Conservation (phyloP, 306 rosid genomes). For the Cajanus cajan region DNA sequence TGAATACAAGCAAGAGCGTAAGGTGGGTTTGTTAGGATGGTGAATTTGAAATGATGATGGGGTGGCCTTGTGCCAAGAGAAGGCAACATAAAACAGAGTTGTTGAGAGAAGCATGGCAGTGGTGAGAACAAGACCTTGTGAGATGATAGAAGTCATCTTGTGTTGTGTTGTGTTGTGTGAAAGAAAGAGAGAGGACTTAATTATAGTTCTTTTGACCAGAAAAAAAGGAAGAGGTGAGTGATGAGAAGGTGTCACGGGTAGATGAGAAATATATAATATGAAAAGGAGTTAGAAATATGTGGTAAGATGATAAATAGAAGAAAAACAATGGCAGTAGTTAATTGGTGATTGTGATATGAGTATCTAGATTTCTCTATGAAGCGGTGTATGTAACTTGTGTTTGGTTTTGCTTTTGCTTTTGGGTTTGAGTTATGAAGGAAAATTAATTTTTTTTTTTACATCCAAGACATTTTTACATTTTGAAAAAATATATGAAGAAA, state of each 20-base stretch:
- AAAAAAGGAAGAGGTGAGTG: neutral
- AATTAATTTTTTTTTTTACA: too few relatives aligned
- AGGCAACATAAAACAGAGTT: slow-evolving; percentile 46
- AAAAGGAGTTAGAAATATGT: neutral
- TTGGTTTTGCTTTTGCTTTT: too few relatives aligned
- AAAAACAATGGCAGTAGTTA: slow-evolving; percentile 26
- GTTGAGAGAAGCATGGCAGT: slow-evolving; percentile 57
- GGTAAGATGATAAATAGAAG: neutral
- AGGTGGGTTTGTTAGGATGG: slow-evolving; percentile 13
- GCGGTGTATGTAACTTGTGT: too few relatives aligned
- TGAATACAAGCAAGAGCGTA: slow-evolving; percentile 66
- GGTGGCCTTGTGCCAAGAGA: slow-evolving; percentile 21
- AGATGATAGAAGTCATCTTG: slow-evolving; percentile 52
- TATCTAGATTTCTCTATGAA: slow-evolving; percentile 27
- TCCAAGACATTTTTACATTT: too few relatives aligned
- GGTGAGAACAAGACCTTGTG: slow-evolving; percentile 50
- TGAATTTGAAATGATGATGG: neutral
- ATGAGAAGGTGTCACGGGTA: neutral
- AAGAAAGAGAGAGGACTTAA: neutral
- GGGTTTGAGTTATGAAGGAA: too few relatives aligned
- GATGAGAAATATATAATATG: neutral
- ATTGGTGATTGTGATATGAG: slow-evolving; percentile 28
- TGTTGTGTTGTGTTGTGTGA: too few relatives aligned
- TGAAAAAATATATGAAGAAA: too few relatives aligned
- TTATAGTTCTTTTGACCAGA: neutral